A percentile compares a stretch with the other conserved stretches of the same genome.
phyloP scores from a whole-genome alignment of 495 filamentous ascomycete species.

The Articulospora tetracladia region DNA sequence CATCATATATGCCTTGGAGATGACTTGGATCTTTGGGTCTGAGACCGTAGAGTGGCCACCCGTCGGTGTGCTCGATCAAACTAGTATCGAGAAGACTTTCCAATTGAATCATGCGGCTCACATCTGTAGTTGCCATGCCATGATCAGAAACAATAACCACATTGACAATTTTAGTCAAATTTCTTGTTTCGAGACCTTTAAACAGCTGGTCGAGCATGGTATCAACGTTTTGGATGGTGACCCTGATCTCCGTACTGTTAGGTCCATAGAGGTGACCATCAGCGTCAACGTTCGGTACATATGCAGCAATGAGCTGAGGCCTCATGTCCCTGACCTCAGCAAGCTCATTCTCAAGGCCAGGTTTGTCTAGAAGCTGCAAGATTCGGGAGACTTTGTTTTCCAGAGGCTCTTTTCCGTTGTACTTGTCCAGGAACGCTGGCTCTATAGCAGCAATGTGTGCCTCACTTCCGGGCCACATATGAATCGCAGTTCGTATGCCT shows the following conservation, averaged over 20 bases:
- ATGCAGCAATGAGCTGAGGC: conserved; percentile 89
- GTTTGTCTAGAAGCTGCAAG: conserved; percentile 75
- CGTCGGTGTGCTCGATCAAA: conserved; percentile 79
- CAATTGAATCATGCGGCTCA: conserved; percentile 80
- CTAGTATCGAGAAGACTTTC: conserved; percentile 79
- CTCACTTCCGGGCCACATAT: conserved; percentile 99
- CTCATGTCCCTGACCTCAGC: conserved; percentile 39
- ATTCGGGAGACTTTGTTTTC: conserved; percentile 72
- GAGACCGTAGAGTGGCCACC: conserved; percentile 90
- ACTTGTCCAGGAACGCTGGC: conserved; percentile 77
- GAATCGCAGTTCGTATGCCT: conserved; percentile 72
- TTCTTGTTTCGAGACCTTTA: conserved; percentile 69
- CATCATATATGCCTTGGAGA: conserved; percentile 47
- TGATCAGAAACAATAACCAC: conserved; percentile 98
- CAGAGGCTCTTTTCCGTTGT: conserved; percentile 71
- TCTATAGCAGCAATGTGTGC: conserved; percentile 65
- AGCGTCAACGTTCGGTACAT: conserved; percentile 86
- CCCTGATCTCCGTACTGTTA: conserved; percentile 84
- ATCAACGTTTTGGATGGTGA: conserved; percentile 73
- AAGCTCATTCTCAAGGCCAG: conserved; percentile 52
- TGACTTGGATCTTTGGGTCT: conserved; percentile 66
- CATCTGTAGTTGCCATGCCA: conserved; percentile 92
- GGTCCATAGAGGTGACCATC: conserved; percentile 87
- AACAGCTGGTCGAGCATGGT: conserved; percentile 73
- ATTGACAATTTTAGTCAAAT: conserved; percentile 86